phyloP scores from a whole-genome alignment of 2,329 filamentous ascomycete species.

The Alternaria sp. region DNA sequence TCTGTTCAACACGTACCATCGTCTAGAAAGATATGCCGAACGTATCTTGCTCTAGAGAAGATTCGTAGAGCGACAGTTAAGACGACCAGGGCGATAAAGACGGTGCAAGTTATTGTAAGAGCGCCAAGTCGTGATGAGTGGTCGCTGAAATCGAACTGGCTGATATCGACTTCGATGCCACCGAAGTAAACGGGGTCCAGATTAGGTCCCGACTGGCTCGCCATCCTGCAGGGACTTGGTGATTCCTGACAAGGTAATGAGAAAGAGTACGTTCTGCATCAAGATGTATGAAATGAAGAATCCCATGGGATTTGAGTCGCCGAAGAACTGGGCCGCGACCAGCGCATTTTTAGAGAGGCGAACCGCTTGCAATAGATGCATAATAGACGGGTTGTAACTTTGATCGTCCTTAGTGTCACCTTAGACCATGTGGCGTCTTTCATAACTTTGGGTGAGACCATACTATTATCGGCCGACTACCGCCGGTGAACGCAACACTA shows the following conservation, averaged over 20 bases:
- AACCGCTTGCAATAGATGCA: not conserved
- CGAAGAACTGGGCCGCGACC: not conserved
- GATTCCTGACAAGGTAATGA: not conserved
- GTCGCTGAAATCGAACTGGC: constrained; percentile 34
- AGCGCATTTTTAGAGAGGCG: not conserved
- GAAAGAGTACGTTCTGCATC: not conserved
- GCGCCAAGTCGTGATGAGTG: constrained; percentile 24
- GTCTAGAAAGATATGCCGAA: constrained; percentile 36
- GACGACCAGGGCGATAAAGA: constrained; percentile 32
- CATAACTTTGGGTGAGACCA: not conserved
- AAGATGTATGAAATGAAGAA: not conserved
- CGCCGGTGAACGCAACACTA: not conserved
- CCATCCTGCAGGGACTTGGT: constrained; percentile 8
- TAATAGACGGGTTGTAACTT: not conserved
- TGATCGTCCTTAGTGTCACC: not conserved
- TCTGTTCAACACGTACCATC: constrained; percentile 26
- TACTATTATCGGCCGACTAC: not conserved
- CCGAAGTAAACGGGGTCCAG: constrained; percentile 13
- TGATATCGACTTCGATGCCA: constrained; percentile 29
- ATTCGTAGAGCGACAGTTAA: constrained; percentile 33
- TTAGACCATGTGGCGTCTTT: constrained; percentile 2
- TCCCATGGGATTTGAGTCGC: not conserved
- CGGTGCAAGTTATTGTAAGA: constrained; percentile 26
- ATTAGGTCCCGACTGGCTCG: not conserved
- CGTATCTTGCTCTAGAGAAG: constrained; percentile 29